These are phyloP conservation scores for Rutstroemia sydowiana DNA, from an alignment of 2,329 filamentous ascomycete species.

Conservation along the genomic window DNA sequence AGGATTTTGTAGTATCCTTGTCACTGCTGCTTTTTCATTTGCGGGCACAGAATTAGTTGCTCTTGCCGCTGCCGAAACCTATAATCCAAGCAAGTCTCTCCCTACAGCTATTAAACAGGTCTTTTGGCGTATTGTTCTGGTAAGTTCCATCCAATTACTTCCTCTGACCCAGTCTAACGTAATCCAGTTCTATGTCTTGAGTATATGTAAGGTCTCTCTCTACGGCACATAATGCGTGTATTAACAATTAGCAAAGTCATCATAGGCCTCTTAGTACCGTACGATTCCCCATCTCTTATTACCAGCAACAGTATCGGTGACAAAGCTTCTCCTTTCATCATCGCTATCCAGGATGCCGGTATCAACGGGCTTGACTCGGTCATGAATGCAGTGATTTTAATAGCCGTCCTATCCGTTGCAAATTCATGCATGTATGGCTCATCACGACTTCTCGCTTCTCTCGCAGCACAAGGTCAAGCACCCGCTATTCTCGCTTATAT, in stretches of 20 bases:
- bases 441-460: slow-evolving; percentile 78
- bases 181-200: slow-evolving; percentile 72
- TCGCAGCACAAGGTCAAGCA: slow-evolving; percentile 82
- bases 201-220: slow-evolving; percentile 79
- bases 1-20: slow-evolving; percentile 69
- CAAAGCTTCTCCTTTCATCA: slow-evolving; percentile 84
- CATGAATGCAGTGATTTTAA: slow-evolving; percentile 90
- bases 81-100: slow-evolving; percentile 72
- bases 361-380: slow-evolving; percentile 76
- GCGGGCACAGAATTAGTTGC: slow-evolving; percentile 72
- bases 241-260: slow-evolving; percentile 59
- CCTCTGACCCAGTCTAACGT: slow-evolving; percentile 29
- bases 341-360: slow-evolving; percentile 78
- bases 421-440: slow-evolving; percentile 90
- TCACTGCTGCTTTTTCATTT: slow-evolving; percentile 70
- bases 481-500: slow-evolving; percentile 72
- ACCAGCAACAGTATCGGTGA: slow-evolving; percentile 53
- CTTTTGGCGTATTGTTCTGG: slow-evolving; percentile 85
- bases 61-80: slow-evolving; percentile 69
- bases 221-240: slow-evolving; percentile 56
- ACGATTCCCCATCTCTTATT: slow-evolving; percentile 57
- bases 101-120: slow-evolving; percentile 88
- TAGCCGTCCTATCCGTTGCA: slow-evolving; percentile 83
- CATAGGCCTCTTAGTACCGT: slow-evolving; percentile 76
- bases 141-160: slow-evolving; percentile 49